Evolutionary conservation across 495 filamentous ascomycete species (phyloP).

Genomic region (Penicillium bovifimosum): DNA sequence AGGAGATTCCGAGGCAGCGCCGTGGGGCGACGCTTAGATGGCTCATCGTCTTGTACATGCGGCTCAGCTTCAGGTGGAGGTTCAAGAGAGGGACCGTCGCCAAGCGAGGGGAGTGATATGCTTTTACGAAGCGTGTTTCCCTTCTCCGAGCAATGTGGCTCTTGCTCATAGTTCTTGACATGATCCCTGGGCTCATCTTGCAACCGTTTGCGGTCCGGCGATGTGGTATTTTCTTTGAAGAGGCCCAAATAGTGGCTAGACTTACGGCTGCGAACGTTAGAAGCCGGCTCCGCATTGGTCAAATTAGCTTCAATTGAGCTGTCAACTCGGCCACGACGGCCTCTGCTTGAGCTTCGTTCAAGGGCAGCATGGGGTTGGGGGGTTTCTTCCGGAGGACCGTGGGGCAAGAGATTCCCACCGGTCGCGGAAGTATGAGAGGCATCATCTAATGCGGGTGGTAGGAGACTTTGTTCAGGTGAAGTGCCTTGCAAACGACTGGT

Average conservation of each 20-base stretch:
- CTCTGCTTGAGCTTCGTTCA: slow-evolving; percentile 40
- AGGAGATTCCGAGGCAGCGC: slow-evolving; percentile 47
- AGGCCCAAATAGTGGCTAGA: slow-evolving; percentile 86
- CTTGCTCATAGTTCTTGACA: slow-evolving; percentile 14
- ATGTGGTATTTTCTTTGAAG: slow-evolving; percentile 81
- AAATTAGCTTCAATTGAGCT: slow-evolving; percentile 80
- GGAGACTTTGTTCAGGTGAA: slow-evolving; percentile 23
- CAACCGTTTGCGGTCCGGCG: slow-evolving; percentile 25
- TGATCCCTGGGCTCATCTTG: slow-evolving; percentile 21
- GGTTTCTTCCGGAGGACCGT: slow-evolving; percentile 16
- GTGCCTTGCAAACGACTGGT: slow-evolving; percentile 15
- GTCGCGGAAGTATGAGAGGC: slow-evolving; percentile 11
- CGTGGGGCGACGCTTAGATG: slow-evolving; percentile 21
- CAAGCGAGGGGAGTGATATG: slow-evolving; percentile 30
- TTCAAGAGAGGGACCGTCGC: slow-evolving; percentile 24
- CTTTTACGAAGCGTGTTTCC: slow-evolving; percentile 24
- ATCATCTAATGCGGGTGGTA: slow-evolving; percentile 32
- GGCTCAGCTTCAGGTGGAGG: slow-evolving; percentile 6
- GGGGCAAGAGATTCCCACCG: slow-evolving; percentile 12
- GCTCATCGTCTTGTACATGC: slow-evolving; percentile 20
- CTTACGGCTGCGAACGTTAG: slow-evolving; percentile 83
- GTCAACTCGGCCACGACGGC: slow-evolving; percentile 56
- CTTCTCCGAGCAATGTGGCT: slow-evolving; percentile 9
- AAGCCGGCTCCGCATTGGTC: slow-evolving; percentile 62
- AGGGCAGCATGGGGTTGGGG: slow-evolving; percentile 11